Evolutionary conservation across 2,329 filamentous ascomycete genomes (phyloP).

Genomic region (Colletotrichum australisinense): DNA sequence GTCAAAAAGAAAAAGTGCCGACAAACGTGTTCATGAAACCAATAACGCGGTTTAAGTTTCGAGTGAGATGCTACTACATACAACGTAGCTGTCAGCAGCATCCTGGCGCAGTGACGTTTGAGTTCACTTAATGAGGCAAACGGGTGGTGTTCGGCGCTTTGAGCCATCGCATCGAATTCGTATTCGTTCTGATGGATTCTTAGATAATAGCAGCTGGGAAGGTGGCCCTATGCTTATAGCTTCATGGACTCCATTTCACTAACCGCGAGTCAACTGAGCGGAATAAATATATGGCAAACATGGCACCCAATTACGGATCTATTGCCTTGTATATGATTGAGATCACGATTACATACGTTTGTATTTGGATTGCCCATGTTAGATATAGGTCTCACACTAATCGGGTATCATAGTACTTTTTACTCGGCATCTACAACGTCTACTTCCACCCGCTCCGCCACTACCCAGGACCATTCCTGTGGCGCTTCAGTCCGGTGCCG

Average conservation of each 20-base stretch:
- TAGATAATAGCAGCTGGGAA: neutral
- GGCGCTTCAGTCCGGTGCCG: conserved; percentile 27
- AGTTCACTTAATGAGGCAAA: neutral
- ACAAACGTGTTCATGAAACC: conserved; percentile 9
- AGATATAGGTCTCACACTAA: neutral
- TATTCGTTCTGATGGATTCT: conserved; percentile 13
- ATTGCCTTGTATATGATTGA: neutral
- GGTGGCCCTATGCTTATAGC: too few relatives aligned
- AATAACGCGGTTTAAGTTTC: conserved; percentile 12
- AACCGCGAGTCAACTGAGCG: neutral
- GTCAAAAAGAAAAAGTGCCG: conserved; percentile 5
- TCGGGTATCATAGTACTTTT: neutral
- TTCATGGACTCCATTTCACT: neutral
- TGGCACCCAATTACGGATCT: conserved; percentile 2
- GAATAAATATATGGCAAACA: neutral
- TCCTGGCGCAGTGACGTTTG: conserved; percentile 6
- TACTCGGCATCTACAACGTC: conserved; percentile 44
- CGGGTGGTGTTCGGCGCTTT: neutral
- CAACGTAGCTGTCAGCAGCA: neutral
- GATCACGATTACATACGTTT: neutral
- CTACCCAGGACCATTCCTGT: conserved; percentile 44
- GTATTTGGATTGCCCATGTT: neutral
- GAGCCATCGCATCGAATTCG: conserved; percentile 18
- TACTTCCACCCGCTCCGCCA: conserved; percentile 46
- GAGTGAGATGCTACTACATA: neutral